These are phyloP conservation scores for Yamadazyma philogaea DNA, from an alignment of 805 yeast species.

Conservation along the genomic window DNA sequence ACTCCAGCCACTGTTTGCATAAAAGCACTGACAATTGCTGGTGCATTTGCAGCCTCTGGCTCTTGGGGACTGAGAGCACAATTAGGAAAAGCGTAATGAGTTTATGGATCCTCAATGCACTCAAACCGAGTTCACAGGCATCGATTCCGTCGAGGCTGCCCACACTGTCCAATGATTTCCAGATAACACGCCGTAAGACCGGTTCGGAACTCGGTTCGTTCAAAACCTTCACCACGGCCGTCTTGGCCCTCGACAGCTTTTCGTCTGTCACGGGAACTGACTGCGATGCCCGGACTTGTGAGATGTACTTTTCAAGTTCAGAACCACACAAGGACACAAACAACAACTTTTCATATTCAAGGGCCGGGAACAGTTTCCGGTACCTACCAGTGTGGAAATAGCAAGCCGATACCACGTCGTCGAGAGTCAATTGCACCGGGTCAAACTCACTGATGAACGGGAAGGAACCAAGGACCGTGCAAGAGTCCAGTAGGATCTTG, in stretches of 20 bases:
- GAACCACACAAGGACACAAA: conserved; percentile 40
- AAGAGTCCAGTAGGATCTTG: conserved; percentile 36
- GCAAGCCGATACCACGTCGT: conserved; percentile 23
- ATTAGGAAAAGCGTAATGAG: conserved; percentile 50
- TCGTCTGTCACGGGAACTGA: background rate
- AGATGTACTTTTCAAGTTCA: background rate
- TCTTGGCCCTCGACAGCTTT: background rate
- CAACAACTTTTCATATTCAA: conserved; percentile 43
- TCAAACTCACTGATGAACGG: conserved; percentile 43
- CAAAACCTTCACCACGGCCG: background rate
- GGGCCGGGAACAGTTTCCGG: conserved; percentile 27
- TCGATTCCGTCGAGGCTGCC: conserved; percentile 43
- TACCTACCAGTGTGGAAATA: conserved; percentile 44
- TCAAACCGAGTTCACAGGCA: conserved; percentile 31
- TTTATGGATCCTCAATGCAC: conserved; percentile 40
- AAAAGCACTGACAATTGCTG: conserved; percentile 20
- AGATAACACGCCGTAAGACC: conserved; percentile 3
- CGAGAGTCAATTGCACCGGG: conserved; percentile 28
- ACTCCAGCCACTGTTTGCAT: conserved; percentile 36
- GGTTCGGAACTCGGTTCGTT: conserved; percentile 24
- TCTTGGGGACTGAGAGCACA: conserved; percentile 31
- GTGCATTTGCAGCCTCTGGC: conserved; percentile 31
- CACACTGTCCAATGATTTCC: conserved; percentile 8
- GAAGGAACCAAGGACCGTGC: conserved; percentile 44
- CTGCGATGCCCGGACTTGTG: background rate